Base-by-base conservation (phyloP, 2,329 filamentous ascomycete species). In the Karstenula rhodostoma region DNA sequence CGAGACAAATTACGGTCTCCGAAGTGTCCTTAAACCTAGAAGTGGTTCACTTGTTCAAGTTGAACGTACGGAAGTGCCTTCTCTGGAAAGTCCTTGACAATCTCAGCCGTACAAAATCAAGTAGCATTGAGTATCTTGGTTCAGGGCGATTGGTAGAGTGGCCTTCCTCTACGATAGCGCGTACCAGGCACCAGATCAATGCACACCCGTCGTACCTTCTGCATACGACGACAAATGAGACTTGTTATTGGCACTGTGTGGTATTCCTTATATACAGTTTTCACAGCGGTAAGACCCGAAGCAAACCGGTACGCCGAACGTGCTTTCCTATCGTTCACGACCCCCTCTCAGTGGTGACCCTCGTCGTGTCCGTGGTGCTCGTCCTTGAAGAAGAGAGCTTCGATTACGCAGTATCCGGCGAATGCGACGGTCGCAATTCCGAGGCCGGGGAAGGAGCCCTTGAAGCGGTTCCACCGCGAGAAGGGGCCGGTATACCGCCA, bases 401-500 rank as follows among this genome's bases (percentile, higher is more conserved):
- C 95, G 80, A 93, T 96, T 62, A 87, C 88, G 79, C 94, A 93
- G 83, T 99, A 99, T 65, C 84, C 89, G 52, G 90, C 88, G 79
- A 99, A 99, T 48, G 94, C 94, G 61, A 95, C 94, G 5, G 91
- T 91, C 33, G 93, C 95, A 71, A 94, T 96, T 66, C 95, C 95
- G 72, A 99, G 85, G 63, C 95, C 95, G 40, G 95, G 95, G 77
- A 99, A 93, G 66, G 88, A 84, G 73, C 86, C 84, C 83, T 90
- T 93, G 84, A 97, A 95, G 71, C 95, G 90, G 83, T 97, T 96
- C 82, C 85, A 91, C 72, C 94, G 88, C 67, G 89, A 90, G 84
- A 97, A 98, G 57, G 87, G 89, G 65, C 94, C 95, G 37, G 86
- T 89, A 84, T 97, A 97, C 80, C 95, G 87, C 95, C 95, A 99